A percentile compares a stretch with the other conserved stretches of the same genome.
phyloP scores from a whole-genome alignment of 1,139 yeast species.

The Debaryomycetaceae sp. region DNA sequence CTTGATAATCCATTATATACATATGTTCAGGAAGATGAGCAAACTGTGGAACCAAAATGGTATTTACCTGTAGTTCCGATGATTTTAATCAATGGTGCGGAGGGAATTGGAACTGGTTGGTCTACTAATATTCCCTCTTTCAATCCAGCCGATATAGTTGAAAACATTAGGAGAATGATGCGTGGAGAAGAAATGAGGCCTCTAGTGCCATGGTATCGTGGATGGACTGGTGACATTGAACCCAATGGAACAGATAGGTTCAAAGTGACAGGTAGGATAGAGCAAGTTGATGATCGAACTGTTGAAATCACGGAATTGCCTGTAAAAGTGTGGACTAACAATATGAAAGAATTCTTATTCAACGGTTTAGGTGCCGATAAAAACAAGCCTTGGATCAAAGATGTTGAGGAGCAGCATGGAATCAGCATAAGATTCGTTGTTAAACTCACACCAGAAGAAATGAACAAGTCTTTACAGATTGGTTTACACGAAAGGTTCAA shows the following conservation, averaged over 20 bases:
- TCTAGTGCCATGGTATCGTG: conserved; percentile 93
- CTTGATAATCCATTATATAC: conserved; percentile 75
- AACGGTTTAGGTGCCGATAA: conserved; percentile 77
- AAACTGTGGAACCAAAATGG: conserved; percentile 95
- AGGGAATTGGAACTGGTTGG: conserved; percentile 99
- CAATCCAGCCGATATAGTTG: conserved; percentile 81
- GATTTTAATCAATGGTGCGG: conserved; percentile 91
- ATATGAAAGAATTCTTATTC: conserved; percentile 79
- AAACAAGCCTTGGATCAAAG: conserved; percentile 81
- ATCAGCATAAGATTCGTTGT: conserved; percentile 76
- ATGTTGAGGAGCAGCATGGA: conserved; percentile 92
- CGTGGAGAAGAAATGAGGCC: conserved; percentile 65
- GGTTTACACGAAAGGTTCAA: conserved; percentile 87
- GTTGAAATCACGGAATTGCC: conserved; percentile 93
- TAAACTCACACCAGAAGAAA: conserved; percentile 71
- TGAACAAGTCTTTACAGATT: conserved; percentile 68
- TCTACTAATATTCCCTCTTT: conserved; percentile 89
- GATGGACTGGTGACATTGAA: conserved; percentile 87
- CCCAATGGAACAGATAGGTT: conserved; percentile 62
- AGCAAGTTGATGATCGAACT: conserved; percentile 75
- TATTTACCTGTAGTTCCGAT: conserved; percentile 91
- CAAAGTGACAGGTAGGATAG: conserved; percentile 75
- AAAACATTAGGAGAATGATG: conserved; percentile 71
- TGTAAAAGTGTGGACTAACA: conserved; percentile 87
- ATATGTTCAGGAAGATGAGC: conserved; percentile 90